These are phyloP conservation scores for Phaeosphaeriaceae sp. DNA, from an alignment of 2,329 filamentous ascomycete genomes.

Conservation along the genomic window DNA sequence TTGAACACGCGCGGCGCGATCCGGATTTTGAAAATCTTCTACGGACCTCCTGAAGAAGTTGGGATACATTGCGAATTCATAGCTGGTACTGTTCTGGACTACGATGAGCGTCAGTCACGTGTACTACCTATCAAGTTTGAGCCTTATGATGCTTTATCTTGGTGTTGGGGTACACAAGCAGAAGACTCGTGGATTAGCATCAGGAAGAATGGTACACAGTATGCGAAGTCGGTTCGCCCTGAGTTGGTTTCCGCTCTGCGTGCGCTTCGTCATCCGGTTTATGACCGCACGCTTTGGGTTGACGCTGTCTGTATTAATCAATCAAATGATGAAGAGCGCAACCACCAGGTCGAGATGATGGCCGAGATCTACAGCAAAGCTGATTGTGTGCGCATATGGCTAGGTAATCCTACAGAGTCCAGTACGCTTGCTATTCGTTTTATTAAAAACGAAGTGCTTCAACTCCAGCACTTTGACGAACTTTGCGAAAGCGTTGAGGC, in stretches of 20 bases:
- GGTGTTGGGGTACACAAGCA: slow-evolving; percentile 15
- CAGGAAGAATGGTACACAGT: background rate
- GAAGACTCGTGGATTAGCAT: slow-evolving; percentile 4
- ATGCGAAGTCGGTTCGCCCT: slow-evolving; percentile 2
- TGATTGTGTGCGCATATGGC: slow-evolving; percentile 21
- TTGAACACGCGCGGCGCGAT: too few species aligned
- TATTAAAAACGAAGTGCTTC: slow-evolving; percentile 38
- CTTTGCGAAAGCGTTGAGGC: slow-evolving; percentile 26
- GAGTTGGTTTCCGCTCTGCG: slow-evolving; percentile 12
- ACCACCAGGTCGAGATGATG: slow-evolving; percentile 30
- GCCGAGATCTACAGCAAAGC: slow-evolving; percentile 20
- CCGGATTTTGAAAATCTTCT: too few species aligned
- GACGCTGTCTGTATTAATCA: slow-evolving; percentile 14
- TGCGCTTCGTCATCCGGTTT: slow-evolving; percentile 4
- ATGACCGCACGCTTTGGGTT: slow-evolving; percentile 11
- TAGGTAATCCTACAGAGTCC: slow-evolving; percentile 34
- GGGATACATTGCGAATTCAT: too few species aligned
- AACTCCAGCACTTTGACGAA: slow-evolving; percentile 42
- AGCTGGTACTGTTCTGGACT: too few species aligned
- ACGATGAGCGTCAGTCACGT: too few species aligned
- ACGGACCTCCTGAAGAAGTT: too few species aligned
- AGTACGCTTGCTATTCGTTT: slow-evolving; percentile 41
- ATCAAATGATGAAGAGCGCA: slow-evolving; percentile 16
- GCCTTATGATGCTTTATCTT: slow-evolving; percentile 29
- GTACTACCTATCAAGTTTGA: too few species aligned